Base-by-base conservation (phyloP, 306 rosid genomes). In the Pterocarpus macrocarpus region DNA sequence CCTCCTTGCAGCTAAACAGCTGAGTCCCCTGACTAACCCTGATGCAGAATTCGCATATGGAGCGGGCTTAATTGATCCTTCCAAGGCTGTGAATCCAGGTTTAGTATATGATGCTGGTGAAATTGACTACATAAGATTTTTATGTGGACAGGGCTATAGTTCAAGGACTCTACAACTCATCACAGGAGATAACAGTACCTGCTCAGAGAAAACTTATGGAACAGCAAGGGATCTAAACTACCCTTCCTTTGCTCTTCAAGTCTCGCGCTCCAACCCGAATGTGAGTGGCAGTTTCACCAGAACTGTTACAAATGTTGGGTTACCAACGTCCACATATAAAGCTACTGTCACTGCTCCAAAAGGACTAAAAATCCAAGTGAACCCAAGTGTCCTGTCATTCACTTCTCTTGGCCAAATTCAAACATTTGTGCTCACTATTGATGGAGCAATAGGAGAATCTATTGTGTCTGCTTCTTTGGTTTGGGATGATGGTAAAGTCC, bases 91-190 rank as follows among this genome's bases (percentile, higher is more conserved):
- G 14, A 28, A 68, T 56, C 90, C 92, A 0, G 90, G 94, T n/a
- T 78, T 90, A 69, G 28, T 22, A 22, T 22, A 22, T 22, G 28
- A 22, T 22, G 28, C 28, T 0, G 5, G 12, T 3, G 83, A 73
- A 76, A 2, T 0, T 0, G 91, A 90, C 71, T 91, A 80, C 10
- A 0, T 87, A 6, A 62, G 28, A 0, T 85, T 89, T 30, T 53
- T 91, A 80, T 91, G 94, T 75, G 86, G 85, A 2, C 81, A 89
- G 0, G 90, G 91, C 2, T 80, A 86, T 8, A 52, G n/a, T 44
- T 35, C 88, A 50, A 73, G 22, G 43, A 22, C 57, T 49, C 12
- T 87, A 67, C 79, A 65, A 28, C 28, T 83, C n/a, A 30, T 80
- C 0, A 75, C 80, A 2, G 81, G 83, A 13, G 79, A 77, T 13